These are phyloP conservation scores for Vigna angularis DNA, from an alignment of 306 rosid species.

Conservation along the genomic window DNA sequence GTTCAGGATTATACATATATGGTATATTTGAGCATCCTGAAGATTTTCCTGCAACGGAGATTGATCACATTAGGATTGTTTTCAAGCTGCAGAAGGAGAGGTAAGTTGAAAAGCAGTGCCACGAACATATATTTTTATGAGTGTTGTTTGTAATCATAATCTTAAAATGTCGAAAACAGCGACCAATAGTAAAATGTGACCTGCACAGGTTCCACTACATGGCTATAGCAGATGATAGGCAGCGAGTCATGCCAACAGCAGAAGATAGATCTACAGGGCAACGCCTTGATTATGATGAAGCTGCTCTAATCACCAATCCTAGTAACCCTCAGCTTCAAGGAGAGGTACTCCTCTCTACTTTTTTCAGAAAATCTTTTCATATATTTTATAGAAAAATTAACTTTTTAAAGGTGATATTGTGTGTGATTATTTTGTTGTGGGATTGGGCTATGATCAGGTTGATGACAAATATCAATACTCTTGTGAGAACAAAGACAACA, in stretches of 20 bases:
- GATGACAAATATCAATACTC: conserved; percentile 85
- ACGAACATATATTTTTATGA: not conserved
- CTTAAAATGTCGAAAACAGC: not conserved
- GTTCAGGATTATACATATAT: conserved; percentile 68
- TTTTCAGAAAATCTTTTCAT: not conserved
- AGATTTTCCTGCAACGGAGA: conserved; percentile 54
- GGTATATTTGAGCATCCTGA: conserved; percentile 54
- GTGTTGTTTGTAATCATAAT: not conserved
- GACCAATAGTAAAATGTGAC: not conserved
- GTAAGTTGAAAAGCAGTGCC: conserved; percentile 38
- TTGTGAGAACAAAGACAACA: conserved; percentile 54
- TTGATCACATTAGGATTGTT: conserved; percentile 56
- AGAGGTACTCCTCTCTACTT: conserved; percentile 47
- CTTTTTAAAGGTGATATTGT: not conserved
- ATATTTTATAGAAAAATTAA: not conserved
- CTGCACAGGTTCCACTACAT: conserved; percentile 55
- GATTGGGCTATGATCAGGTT: conserved; percentile 43
- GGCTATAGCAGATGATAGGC: conserved; percentile 63
- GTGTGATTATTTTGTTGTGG: not conserved
- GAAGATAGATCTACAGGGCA: conserved; percentile 4
- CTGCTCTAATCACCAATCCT: not conserved
- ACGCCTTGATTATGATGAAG: conserved; percentile 26
- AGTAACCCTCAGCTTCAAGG: conserved; percentile 34
- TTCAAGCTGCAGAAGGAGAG: conserved; percentile 51
- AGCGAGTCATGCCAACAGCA: conserved; percentile 20